Evolutionary conservation across 2,329 filamentous ascomycete species (phyloP), one percentile per base, ranked within the genome.

Genomic region (Diaporthe ilicicola): DNA sequence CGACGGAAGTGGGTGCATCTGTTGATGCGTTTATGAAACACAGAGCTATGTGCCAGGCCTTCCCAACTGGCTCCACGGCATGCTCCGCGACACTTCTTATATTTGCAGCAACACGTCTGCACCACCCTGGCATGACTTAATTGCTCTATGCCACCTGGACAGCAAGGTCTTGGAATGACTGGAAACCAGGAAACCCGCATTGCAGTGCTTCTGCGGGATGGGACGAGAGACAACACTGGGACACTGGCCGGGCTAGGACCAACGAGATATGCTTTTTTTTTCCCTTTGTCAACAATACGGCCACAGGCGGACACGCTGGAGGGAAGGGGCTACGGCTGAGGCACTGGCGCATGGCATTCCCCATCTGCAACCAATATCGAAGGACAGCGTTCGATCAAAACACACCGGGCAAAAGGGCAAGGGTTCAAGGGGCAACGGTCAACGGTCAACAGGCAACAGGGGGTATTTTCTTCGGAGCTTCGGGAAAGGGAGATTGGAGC

Each of bases 121-220:
- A 37, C n/a, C 44, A 50, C 29, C 51, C 51, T 29, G 39, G 42
- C 44, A 46, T 46, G 12, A 24, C 13, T 15, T 37, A 12, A 2
- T 34, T 62, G 12, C 56, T 37, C 29, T 10, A 50, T 39, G n/a
- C 22, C 54, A n/a, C 29, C 24, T 27, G 24, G 42, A 50, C 29
- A 59, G 42, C 53, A 68, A n/a, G 24, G 27, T 39, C 15, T 27
- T 42, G 51, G n/a, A 22, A 42, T 22, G n/a, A 24, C 22, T 13
- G 13, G 53, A 37, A 50, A 29, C 42, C 54, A 22, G 13, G n/a
- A n/a, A 24, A 34, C 37, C 39, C 12, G 29, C 29, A 19, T 7
- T 59, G 39, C 66, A 34, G 70, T 54, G n/a, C 75, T 72, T 42
- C 74, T 74, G 10, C 77, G 53, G 32, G 15, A 39, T 50, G 32